phyloP scores from a whole-genome alignment of 78 protist genomes.

The Planoprotostelium fungivorum region DNA sequence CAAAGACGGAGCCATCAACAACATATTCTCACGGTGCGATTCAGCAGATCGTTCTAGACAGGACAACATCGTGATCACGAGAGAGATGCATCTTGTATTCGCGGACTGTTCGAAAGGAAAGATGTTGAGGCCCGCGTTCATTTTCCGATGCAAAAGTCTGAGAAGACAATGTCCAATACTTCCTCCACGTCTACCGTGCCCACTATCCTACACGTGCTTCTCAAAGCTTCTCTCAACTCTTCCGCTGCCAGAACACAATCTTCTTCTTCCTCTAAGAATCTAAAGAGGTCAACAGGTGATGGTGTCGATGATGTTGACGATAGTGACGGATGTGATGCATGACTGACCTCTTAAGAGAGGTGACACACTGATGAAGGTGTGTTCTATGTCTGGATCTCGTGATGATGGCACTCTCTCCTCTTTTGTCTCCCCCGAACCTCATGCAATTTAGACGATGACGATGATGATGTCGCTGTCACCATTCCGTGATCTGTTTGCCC shows the following conservation, averaged over 20 bases:
- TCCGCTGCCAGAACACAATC: conserved; percentile 61
- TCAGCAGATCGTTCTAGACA: too few species aligned
- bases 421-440: conserved; percentile 8
- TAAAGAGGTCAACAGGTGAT: neutral
- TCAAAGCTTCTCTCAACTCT: conserved; percentile 60
- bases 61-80: too few species aligned
- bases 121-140: too few species aligned
- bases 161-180: conserved; percentile 71
- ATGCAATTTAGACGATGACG: neutral
- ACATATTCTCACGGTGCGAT: too few species aligned
- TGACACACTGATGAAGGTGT: conserved; percentile 34
- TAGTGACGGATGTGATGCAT: neutral
- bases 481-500: conserved; percentile 1
- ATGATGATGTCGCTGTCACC: neutral
- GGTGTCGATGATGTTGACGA: neutral
- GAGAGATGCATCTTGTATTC: too few species aligned
- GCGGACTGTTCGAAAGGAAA: too few species aligned
- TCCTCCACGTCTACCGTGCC: conserved; percentile 74
- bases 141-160: conserved; percentile 88
- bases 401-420: conserved; percentile 31
- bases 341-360: conserved; percentile 22
- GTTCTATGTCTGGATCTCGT: conserved; percentile 60
- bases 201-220: conserved; percentile 42
- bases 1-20: too few species aligned
- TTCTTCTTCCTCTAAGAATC: conserved; percentile 2